Conservation (phyloP, 2,329 filamentous ascomycete genomes). For the Claviceps cyperi region DNA sequence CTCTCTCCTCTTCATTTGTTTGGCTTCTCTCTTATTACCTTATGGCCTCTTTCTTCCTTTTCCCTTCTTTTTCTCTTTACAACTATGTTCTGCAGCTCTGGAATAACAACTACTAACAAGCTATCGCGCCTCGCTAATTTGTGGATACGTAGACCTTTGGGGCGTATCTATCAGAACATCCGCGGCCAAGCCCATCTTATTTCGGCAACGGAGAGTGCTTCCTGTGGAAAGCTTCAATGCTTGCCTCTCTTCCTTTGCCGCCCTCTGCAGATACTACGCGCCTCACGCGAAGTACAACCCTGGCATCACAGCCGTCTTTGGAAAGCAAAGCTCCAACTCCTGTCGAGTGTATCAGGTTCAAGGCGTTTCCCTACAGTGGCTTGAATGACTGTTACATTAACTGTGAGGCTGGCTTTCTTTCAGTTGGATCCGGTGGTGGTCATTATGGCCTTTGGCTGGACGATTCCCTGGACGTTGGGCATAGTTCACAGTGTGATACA, state of each 20-base stretch:
- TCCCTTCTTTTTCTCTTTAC: background rate
- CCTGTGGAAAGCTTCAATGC: conserved; percentile 45
- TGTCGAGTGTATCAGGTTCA: conserved; percentile 75
- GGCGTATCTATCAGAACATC: conserved; percentile 82
- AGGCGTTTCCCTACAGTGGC: conserved; percentile 90
- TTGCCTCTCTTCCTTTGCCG: conserved; percentile 38
- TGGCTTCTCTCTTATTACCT: background rate
- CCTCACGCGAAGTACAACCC: conserved; percentile 27
- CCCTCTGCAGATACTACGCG: conserved; percentile 37
- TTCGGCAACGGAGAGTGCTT: conserved; percentile 95
- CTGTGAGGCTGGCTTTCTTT: conserved; percentile 74
- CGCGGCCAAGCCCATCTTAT: conserved; percentile 69
- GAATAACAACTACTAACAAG: background rate
- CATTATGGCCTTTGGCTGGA: conserved; percentile 92
- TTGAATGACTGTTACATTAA: conserved; percentile 95
- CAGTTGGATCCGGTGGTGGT: conserved; percentile 76
- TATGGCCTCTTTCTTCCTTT: background rate
- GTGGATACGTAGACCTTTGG: conserved; percentile 53
- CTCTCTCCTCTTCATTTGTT: background rate
- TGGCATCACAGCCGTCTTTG: conserved; percentile 12
- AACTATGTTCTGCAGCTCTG: background rate
- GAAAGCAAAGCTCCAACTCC: conserved; percentile 12
- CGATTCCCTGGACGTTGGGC: conserved; percentile 66
- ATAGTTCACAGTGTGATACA: conserved; percentile 73
- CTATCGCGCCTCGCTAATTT: background rate